These are phyloP conservation scores for Nakazawaea sp. DNA, from an alignment of 805 yeast genomes.

Conservation along the genomic window DNA sequence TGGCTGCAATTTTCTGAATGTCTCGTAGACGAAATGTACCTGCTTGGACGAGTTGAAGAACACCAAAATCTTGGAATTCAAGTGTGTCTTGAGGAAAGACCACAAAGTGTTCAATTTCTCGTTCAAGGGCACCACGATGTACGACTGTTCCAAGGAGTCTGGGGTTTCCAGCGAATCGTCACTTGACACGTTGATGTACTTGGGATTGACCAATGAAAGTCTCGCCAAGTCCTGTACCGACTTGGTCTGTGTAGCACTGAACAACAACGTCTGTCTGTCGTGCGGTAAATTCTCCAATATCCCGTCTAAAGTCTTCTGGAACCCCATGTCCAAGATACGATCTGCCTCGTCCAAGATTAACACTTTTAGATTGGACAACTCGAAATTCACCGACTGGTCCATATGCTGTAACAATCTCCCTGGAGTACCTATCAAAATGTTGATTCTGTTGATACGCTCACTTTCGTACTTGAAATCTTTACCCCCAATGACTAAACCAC, in stretches of 20 bases:
- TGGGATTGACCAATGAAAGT: constrained; percentile 60
- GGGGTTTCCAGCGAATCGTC: constrained; percentile 48
- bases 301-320: constrained; percentile 74
- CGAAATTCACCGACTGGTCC: constrained; percentile 83
- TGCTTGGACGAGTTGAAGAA: constrained; percentile 86
- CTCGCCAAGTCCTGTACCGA: constrained; percentile 79
- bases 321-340: constrained; percentile 90
- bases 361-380: constrained; percentile 65
- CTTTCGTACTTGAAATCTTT: constrained; percentile 78
- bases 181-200: constrained; percentile 41
- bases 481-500: constrained; percentile 92
- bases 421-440: constrained; percentile 85
- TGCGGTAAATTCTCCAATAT: constrained; percentile 74
- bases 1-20: constrained; percentile 82
- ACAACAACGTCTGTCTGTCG: constrained; percentile 74
- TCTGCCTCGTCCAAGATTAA: constrained; percentile 90
- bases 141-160: constrained; percentile 76
- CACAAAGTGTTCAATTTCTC: constrained; percentile 83
- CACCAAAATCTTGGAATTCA: constrained; percentile 73
- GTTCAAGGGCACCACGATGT: constrained; percentile 59
- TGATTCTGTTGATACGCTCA: constrained; percentile 72
- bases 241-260: constrained; percentile 87
- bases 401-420: constrained; percentile 86
- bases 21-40: constrained; percentile 83
- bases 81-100: constrained; percentile 80